Percentiles rank a stretch among this genome's conserved stretches.
Conservation (phyloP, 306 rosid genomes). For the Astragalus glycyphyllos region DNA sequence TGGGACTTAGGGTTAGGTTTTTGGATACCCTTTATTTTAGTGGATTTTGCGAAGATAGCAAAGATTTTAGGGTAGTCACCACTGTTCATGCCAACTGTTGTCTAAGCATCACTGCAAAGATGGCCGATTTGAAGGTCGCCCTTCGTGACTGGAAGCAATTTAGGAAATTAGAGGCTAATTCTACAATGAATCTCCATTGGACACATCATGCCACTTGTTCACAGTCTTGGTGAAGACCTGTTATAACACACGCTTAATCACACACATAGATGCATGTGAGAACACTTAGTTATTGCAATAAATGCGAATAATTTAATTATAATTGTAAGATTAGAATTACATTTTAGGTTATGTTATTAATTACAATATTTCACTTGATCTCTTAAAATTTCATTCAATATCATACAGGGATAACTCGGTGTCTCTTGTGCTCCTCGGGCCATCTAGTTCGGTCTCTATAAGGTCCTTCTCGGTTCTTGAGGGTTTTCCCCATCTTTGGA, state of each 20-base stretch:
- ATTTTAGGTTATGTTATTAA: too few species aligned
- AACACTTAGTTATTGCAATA: too few species aligned
- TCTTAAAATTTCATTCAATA: too few species aligned
- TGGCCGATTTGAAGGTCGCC: slow-evolving; percentile 49
- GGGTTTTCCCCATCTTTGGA: too few species aligned
- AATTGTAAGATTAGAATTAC: too few species aligned
- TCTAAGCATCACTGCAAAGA: slow-evolving; percentile 67
- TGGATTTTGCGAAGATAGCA: slow-evolving; percentile 84
- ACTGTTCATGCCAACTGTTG: slow-evolving; percentile 89
- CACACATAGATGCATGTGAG: too few species aligned
- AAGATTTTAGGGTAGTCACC: slow-evolving; percentile 54
- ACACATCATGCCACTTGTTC: slow-evolving; percentile 50
- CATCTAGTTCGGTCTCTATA: too few species aligned
- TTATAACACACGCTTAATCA: not conserved
- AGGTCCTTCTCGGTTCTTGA: too few species aligned
- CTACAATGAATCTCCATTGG: slow-evolving; percentile 47
- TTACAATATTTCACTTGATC: too few species aligned
- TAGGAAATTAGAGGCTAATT: slow-evolving; percentile 29
- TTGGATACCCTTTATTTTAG: slow-evolving; percentile 76
- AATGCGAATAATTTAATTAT: too few species aligned
- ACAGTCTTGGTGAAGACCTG: slow-evolving; percentile 55
- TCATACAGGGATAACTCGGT: too few species aligned
- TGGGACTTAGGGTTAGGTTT: slow-evolving; percentile 71
- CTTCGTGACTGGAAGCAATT: slow-evolving; percentile 76
- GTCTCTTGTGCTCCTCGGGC: too few species aligned